Conservation (phyloP, 1,284 basidiomycete species). For the Cryptococcus floricola region DNA sequence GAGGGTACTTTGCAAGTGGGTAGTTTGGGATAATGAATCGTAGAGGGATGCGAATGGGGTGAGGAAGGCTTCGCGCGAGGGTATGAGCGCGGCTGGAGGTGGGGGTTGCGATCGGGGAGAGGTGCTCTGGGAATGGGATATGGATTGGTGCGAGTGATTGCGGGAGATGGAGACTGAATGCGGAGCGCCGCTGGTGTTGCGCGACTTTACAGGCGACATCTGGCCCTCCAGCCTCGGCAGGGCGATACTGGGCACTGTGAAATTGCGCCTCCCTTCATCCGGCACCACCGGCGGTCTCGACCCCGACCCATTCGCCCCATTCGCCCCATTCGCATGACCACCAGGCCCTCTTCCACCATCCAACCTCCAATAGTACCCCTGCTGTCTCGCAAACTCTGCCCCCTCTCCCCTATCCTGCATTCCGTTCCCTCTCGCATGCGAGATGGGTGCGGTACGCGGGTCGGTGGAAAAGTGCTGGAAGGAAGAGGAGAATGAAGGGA, state of each 20-base stretch:
- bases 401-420: slow-evolving; percentile 11
- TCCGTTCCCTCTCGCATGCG: slow-evolving; percentile 3
- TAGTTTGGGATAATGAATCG: slow-evolving; percentile 32
- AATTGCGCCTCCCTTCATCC: slow-evolving; percentile 27
- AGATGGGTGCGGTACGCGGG: slow-evolving; percentile 34
- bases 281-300: neutral
- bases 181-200: too few species aligned
- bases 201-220: too few species aligned
- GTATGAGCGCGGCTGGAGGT: neutral
- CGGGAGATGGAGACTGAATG: too few species aligned
- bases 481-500: slow-evolving; percentile 23
- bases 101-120: neutral
- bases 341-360: neutral
- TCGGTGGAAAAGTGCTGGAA: slow-evolving; percentile 15
- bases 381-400: slow-evolving; percentile 36
- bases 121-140: neutral
- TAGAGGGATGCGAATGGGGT: slow-evolving; percentile 35
- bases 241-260: slow-evolving; percentile 19
- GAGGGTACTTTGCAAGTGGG: slow-evolving; percentile 26
- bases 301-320: neutral
- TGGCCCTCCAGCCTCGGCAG: neutral
- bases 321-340: neutral
- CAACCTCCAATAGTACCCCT: slow-evolving; percentile 4
- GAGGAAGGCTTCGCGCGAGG: slow-evolving; percentile 28
- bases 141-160: too few species aligned